A percentile compares a stretch with the other conserved stretches of the same genome.
Evolutionary conservation across 2,329 filamentous ascomycete genomes (phyloP).

Genomic region (Blastomyces gilchristii): DNA sequence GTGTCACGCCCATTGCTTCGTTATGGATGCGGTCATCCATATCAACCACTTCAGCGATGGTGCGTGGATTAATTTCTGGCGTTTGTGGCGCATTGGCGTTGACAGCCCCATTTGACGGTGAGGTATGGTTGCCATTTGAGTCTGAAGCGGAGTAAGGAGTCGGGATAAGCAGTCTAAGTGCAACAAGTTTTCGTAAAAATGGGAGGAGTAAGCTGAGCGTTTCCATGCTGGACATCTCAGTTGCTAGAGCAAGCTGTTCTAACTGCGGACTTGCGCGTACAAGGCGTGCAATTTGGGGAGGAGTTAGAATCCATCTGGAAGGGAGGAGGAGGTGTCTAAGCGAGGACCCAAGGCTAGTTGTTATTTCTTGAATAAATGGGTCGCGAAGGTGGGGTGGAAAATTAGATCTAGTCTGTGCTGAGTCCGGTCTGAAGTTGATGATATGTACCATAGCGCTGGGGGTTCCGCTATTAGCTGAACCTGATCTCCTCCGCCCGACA

Average conservation of each 20-base stretch:
- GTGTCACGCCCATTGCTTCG: constrained; percentile 23
- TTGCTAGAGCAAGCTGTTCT: constrained; percentile 48
- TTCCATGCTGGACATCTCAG: constrained; percentile 34
- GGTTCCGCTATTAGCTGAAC: neutral
- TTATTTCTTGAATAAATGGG: constrained; percentile 43
- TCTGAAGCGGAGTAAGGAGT: constrained; percentile 11
- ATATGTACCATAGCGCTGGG: neutral
- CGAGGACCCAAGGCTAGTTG: constrained; percentile 41
- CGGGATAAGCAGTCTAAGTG: constrained; percentile 34
- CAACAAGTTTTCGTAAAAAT: constrained; percentile 31
- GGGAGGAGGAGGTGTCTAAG: constrained; percentile 49
- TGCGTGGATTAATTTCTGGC: constrained; percentile 8
- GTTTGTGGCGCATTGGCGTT: neutral
- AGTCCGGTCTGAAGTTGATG: constrained; percentile 16
- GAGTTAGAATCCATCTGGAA: constrained; percentile 45
- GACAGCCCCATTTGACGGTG: neutral
- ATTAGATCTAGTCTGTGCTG: constrained; percentile 19
- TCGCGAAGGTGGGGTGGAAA: constrained; percentile 29
- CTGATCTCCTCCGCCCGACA: neutral
- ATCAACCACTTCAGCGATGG: constrained; percentile 29
- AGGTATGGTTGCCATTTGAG: neutral
- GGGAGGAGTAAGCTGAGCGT: constrained; percentile 31
- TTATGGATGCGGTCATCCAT: constrained; percentile 27
- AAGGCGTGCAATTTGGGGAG: constrained; percentile 40
- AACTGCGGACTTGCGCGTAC: constrained; percentile 47